Percentiles rank a stretch among this genome's conserved stretches.
Conservation (phyloP, 2,329 filamentous ascomycete genomes). For the Fusarium sacchari region DNA sequence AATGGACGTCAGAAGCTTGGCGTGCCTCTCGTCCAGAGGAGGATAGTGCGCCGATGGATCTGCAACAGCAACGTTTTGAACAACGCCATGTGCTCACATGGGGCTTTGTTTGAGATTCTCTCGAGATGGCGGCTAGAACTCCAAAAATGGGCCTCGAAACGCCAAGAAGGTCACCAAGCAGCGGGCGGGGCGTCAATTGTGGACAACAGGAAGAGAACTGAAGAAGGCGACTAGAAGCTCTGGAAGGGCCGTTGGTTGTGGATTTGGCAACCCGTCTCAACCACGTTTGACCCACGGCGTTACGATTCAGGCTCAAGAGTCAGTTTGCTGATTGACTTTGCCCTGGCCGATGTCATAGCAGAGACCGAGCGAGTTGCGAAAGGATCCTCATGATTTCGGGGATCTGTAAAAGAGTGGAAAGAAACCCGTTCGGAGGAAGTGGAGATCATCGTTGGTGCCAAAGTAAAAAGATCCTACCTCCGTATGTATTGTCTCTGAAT, state of each 20-base stretch:
- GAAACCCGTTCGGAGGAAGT: constrained; percentile 36
- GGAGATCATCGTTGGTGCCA: constrained; percentile 20
- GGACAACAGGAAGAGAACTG: background rate
- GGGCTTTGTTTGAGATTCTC: constrained; percentile 23
- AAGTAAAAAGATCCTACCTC: constrained; percentile 15
- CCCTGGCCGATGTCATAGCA: constrained; percentile 9
- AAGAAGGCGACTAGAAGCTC: constrained; percentile 13
- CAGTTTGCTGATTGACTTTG: background rate
- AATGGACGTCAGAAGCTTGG: constrained; percentile 3
- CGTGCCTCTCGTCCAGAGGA: background rate
- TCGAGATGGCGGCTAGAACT: constrained; percentile 19
- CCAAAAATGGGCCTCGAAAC: constrained; percentile 27
- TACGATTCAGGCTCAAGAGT: constrained; percentile 9
- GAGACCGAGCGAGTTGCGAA: constrained; percentile 5
- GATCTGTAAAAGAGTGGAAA: constrained; percentile 38
- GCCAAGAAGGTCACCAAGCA: constrained; percentile 16
- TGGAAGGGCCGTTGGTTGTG: constrained; percentile 3
- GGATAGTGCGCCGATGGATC: constrained; percentile 23
- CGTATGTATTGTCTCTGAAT: background rate
- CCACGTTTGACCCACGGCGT: constrained; percentile 21
- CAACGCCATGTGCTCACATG: constrained; percentile 5
- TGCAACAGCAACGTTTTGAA: constrained; percentile 23
- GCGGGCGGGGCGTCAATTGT: constrained; percentile 10
- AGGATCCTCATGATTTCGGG: constrained; percentile 29
- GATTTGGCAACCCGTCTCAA: constrained; percentile 9